Base-by-base conservation (phyloP, 306 rosid genomes). In the Gynostemma pentaphyllum region DNA sequence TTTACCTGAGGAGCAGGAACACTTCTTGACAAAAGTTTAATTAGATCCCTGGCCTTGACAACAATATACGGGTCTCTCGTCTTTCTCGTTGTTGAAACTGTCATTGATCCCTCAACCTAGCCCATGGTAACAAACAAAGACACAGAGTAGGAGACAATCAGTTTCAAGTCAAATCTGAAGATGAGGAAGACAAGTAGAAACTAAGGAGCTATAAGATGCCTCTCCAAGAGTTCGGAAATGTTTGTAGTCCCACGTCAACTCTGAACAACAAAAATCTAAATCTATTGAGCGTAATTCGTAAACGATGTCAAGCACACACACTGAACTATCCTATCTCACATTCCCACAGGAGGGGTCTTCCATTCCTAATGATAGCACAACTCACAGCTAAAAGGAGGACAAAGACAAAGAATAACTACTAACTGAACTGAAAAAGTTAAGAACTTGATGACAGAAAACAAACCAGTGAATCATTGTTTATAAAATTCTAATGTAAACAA, bases 31-130 rank as follows among this genome's bases (percentile, higher is more conserved):
- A 92, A 81, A 70, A 92, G 96, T 76, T 76, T 88, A 4, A 92
- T 82, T 48, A 88, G 96, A 82, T 92, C 95, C 70, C 95, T 82
- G 39, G 99, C 94, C 74, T 92, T 92, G 37, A 92, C 63, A 45
- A 92, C 72, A 49, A 92, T 88, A 73, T 71, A 92, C 0, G 99
- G 99, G 29, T 92, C 99, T 70, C 77, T 80, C 4, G 95, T 88
- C 71, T 88, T 92, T 66, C 83, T 78, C n/a, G 96, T 88, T 1
- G 99, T 92, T 6, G 96, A 77, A 44, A 92, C 99, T 5, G 90
- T 88, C 96, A 92, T 92, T 15, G 96, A 86, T 14, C 98, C 98
- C 64, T 81, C 95, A 41, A 86, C 82, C 97, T 90, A 49, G 19
- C 48, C 50, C 24, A 15, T 21, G 66, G 44, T 44, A 26, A 56